These are phyloP conservation scores for Leishmania major DNA, from an alignment of 208 protist species.

Conservation along the genomic window DNA sequence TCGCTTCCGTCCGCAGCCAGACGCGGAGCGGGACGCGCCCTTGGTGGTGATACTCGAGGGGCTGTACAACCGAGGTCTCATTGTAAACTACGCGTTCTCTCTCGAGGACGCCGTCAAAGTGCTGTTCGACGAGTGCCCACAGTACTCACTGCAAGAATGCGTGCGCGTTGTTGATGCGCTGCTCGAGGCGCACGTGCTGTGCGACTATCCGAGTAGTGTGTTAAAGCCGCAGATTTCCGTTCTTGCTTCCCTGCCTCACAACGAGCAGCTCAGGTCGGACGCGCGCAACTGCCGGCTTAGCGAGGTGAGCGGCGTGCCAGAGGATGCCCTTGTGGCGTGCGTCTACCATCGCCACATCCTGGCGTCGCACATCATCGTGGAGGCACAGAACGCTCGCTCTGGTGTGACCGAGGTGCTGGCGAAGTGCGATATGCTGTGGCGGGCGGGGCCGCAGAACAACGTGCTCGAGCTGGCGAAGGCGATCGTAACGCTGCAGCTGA, in stretches of 20 bases:
- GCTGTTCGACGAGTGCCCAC: conserved; percentile 76
- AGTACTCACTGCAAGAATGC: conserved; percentile 64
- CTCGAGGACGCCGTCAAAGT: conserved; percentile 77
- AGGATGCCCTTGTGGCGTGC: conserved; percentile 78
- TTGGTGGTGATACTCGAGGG: conserved; percentile 75
- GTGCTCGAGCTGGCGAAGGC: conserved; percentile 61
- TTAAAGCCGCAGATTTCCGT: conserved; percentile 43
- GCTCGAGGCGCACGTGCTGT: conserved; percentile 40
- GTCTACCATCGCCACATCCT: conserved; percentile 80
- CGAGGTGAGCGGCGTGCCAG: conserved; percentile 50
- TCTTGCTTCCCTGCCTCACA: conserved; percentile 20
- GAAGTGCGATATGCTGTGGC: conserved; percentile 64
- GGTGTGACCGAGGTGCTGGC: conserved; percentile 62
- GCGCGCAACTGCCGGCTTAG: conserved; percentile 41
- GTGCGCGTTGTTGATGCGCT: conserved; percentile 43
- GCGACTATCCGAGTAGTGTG: conserved; percentile 29
- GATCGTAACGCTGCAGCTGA: conserved; percentile 71
- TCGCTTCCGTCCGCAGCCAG: conserved; percentile 49
- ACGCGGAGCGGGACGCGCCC: conserved; percentile 35
- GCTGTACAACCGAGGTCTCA: conserved; percentile 85
- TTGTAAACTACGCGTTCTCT: conserved; percentile 71
- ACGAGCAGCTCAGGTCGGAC: conserved; percentile 26
- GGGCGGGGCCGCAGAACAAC: conserved; percentile 37
- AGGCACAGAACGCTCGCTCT: conserved; percentile 78
- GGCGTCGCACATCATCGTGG: conserved; percentile 71